Conservation (phyloP, 108 stramenopile species). For the Aurantiochytrium sp. region DNA sequence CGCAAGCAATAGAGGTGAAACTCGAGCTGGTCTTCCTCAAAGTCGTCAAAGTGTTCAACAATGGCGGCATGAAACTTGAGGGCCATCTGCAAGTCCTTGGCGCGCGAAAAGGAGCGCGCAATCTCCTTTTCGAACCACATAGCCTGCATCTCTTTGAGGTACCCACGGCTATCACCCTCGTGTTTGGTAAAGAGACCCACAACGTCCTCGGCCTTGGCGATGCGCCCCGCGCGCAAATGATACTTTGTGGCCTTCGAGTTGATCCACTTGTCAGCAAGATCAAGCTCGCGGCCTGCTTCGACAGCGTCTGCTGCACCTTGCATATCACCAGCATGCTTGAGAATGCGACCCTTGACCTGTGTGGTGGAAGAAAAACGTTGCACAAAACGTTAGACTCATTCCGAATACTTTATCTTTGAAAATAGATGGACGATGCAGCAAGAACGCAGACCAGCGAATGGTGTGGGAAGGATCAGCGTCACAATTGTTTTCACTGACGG, state of each 20-base stretch:
- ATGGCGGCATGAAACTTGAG: constrained; percentile 66
- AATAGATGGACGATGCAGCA: too few species aligned
- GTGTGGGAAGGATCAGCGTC: neutral
- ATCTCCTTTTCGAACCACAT: constrained; percentile 93
- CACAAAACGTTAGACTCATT: neutral
- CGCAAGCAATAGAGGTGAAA: constrained; percentile 94
- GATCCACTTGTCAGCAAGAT: constrained; percentile 91
- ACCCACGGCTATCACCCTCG: constrained; percentile 84
- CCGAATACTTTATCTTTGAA: neutral
- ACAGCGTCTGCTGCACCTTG: constrained; percentile 71
- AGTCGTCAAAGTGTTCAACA: constrained; percentile 87
- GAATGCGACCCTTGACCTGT: constrained; percentile 65
- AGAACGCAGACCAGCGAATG: too few species aligned
- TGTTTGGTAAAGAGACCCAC: constrained; percentile 77
- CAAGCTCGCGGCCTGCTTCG: constrained; percentile 76
- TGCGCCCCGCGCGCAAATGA: constrained; percentile 76
- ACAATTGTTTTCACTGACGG: neutral
- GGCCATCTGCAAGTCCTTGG: constrained; percentile 22
- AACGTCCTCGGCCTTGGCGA: constrained; percentile 61
- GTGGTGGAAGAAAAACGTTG: neutral
- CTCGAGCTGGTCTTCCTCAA: constrained; percentile 95
- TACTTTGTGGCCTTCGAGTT: constrained; percentile 95
- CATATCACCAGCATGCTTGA: constrained; percentile 74
- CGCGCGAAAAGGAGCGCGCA: constrained; percentile 46
- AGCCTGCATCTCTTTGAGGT: constrained; percentile 94